Evolutionary conservation across 257 asterid genomes (phyloP).

Genomic region (Ophiorrhiza pumila): DNA sequence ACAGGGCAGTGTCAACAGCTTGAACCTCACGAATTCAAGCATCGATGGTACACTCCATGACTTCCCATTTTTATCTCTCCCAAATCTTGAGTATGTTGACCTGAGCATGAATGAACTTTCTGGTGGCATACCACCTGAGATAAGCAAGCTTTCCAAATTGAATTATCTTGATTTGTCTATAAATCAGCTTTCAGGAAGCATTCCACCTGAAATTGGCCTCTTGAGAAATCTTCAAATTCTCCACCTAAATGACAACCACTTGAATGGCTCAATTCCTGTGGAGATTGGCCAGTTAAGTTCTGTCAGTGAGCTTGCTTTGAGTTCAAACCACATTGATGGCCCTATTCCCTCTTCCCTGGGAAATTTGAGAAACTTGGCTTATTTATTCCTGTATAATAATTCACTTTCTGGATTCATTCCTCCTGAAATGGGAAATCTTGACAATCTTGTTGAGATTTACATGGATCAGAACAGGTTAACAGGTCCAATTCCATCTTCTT

Average conservation of each 20-base stretch:
- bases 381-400: no score
- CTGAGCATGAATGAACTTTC: constrained; percentile 14
- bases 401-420: no score
- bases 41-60: constrained; percentile 13
- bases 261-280: no score
- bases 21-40: constrained; percentile 15
- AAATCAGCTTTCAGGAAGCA: constrained; percentile 2
- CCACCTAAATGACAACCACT: background rate
- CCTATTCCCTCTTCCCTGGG: no score
- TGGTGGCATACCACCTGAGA: constrained; percentile 16
- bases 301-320: no score
- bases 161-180: constrained; percentile 4
- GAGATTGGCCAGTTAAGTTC: background rate
- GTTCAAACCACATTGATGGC: no score
- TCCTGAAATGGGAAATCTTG: no score
- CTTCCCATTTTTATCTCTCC: constrained; percentile 30
- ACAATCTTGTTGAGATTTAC: no score
- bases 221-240: constrained; percentile 1
- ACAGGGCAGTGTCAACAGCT: background rate
- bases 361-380: no score
- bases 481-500: background rate
- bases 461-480: background rate
- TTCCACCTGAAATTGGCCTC: constrained; percentile 7
- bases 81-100: constrained; percentile 19
- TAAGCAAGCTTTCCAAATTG: constrained; percentile 16